Conservation (phyloP, 495 filamentous ascomycete species). For the Penicillium dipodomyicola region DNA sequence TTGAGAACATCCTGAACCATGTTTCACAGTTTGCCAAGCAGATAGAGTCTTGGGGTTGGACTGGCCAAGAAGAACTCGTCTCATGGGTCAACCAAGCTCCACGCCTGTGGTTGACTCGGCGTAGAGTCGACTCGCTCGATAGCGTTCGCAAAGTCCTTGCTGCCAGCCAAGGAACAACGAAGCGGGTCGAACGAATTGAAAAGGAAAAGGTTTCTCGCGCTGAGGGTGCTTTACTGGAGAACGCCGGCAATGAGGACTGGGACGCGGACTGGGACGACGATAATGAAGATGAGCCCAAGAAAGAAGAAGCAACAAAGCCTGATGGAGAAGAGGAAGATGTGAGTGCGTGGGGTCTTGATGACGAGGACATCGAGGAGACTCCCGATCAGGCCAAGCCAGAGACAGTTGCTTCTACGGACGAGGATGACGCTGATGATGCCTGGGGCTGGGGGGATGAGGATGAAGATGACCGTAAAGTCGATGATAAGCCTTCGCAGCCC, state of each 20-base stretch:
- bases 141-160: slow-evolving; percentile 66
- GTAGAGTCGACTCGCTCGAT: slow-evolving; percentile 72
- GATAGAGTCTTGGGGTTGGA: slow-evolving; percentile 63
- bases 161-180: slow-evolving; percentile 58
- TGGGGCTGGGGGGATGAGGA: slow-evolving; percentile 74
- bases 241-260: slow-evolving; percentile 66
- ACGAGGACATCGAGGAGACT: slow-evolving; percentile 46
- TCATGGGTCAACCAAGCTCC: slow-evolving; percentile 81
- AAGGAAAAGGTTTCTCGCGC: slow-evolving; percentile 69
- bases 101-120: slow-evolving; percentile 80
- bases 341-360: slow-evolving; percentile 64
- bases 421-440: slow-evolving; percentile 55
- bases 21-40: slow-evolving; percentile 61
- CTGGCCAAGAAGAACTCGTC: slow-evolving; percentile 64
- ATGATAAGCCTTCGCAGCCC: slow-evolving; percentile 15
- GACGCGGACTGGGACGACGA: slow-evolving; percentile 70
- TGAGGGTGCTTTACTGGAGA: slow-evolving; percentile 61
- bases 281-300: slow-evolving; percentile 44
- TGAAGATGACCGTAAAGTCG: slow-evolving; percentile 30
- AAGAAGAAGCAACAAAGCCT: slow-evolving; percentile 13
- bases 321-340: slow-evolving; percentile 60
- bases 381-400: slow-evolving; percentile 28
- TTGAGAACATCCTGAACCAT: slow-evolving; percentile 60
- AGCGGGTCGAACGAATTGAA: slow-evolving; percentile 77
- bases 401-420: slow-evolving; percentile 20